Evolutionary conservation across 495 filamentous ascomycete species (phyloP), one percentile per base, ranked within the genome.

Genomic region (Hypoxylon trugodes): DNA sequence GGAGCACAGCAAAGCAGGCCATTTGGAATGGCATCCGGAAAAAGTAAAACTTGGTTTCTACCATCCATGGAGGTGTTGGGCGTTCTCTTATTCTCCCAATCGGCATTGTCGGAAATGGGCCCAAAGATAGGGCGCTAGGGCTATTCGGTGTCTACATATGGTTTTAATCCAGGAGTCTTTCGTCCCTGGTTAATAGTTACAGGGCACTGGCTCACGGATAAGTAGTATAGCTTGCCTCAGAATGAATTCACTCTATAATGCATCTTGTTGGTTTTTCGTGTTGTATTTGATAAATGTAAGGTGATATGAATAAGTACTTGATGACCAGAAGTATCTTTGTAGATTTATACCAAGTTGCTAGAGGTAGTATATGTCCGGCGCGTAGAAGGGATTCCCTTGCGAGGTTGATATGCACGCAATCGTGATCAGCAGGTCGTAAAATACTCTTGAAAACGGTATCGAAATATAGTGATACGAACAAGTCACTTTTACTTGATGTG

Each of bases 21-120:
- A 26, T 36, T 43, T 7, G 43, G 43, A 59, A 65, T n/a, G 61
- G 61, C n/a, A n/a, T n/a, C n/a, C n/a, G n/a, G n/a, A n/a, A n/a
- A n/a, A n/a, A n/a, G n/a, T n/a, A 49, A 65, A 49, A 25, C 49
- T 30, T 37, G 48, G 32, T 32, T 38, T 10, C 24, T 21, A 50
- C 58, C 40, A 26, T n/a, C n/a, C n/a, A n/a, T n/a, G 32, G 36
- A 49, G 59, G 50, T 48, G 43, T 56, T 32, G 21, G 59, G 59
- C 50, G 45, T 63, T 36, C 25, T 33, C n/a, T n/a, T n/a, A n/a
- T n/a, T n/a, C n/a, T 22, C 22, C 38, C 19, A 24, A 22, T 46
- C n/a, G 36, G 35, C 36, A 32, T 42, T 22, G 10, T n/a, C 48
- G 38, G 18, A 42, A 28, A 37, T 24, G 10, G 9, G 37, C 21